Evolutionary conservation across 139 green algal species (phyloP).

Genomic region (Diplosphaera chodatii): DNA sequence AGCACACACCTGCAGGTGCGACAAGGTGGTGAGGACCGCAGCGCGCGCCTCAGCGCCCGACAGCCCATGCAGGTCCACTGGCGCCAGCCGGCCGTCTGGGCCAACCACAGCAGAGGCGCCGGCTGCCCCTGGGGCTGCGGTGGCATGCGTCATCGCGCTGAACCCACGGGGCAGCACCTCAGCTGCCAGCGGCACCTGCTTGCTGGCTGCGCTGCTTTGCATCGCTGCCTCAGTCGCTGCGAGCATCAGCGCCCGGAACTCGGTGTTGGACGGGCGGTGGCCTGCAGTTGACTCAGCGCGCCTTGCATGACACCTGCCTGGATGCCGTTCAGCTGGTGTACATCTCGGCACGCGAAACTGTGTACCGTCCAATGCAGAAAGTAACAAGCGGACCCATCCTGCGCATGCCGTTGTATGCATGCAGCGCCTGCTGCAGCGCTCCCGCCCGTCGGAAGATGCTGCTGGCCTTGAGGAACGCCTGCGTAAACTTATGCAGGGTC

Average conservation of each 20-base stretch:
- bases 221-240: conserved; percentile 28
- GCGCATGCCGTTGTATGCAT: conserved; percentile 34
- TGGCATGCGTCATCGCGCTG: too few relatives aligned
- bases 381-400: conserved; percentile 6
- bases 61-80: conserved; percentile 40
- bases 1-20: too few relatives aligned
- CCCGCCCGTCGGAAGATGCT: conserved; percentile 19
- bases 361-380: too few relatives aligned
- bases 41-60: conserved; percentile 31
- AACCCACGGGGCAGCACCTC: too few relatives aligned
- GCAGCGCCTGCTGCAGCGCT: conserved; percentile 22
- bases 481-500: too few relatives aligned
- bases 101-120: background rate
- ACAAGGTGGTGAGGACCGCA: conserved; percentile 40
- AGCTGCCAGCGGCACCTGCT: background rate
- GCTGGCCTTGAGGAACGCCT: conserved; percentile 23
- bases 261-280: conserved; percentile 17
- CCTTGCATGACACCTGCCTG: too few relatives aligned
- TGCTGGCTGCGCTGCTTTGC: conserved; percentile 3
- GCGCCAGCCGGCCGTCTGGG: background rate
- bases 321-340: too few relatives aligned
- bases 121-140: background rate
- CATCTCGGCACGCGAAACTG: too few relatives aligned
- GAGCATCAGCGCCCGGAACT: conserved; percentile 38
- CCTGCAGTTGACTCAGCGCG: background rate